Evolutionary conservation across 1,284 basidiomycete species (phyloP).

Genomic region (Ceratobasidium sp.): DNA sequence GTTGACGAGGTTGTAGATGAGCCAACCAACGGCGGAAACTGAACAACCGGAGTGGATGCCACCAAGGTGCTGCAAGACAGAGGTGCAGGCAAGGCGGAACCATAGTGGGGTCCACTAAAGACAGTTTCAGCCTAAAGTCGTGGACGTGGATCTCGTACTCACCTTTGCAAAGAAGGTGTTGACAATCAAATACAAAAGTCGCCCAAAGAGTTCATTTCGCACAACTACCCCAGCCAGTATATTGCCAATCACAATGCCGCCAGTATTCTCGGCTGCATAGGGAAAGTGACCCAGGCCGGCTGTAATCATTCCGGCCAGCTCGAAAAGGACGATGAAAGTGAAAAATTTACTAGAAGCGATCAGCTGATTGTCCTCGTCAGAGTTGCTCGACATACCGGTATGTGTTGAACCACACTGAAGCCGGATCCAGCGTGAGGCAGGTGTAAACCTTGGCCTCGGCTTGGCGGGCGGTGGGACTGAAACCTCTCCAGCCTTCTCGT

Average conservation of each 20-base stretch:
- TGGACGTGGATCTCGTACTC: slow-evolving; percentile 22
- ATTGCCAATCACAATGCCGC: slow-evolving; percentile 69
- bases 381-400: slow-evolving; percentile 45
- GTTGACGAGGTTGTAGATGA: slow-evolving; percentile 62
- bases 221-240: slow-evolving; percentile 61
- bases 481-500: background rate
- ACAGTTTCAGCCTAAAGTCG: background rate
- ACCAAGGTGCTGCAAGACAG: slow-evolving; percentile 71
- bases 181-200: slow-evolving; percentile 62
- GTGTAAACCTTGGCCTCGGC: slow-evolving; percentile 40
- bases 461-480: slow-evolving; percentile 33
- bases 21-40: slow-evolving; percentile 60
- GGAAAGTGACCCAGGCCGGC: slow-evolving; percentile 70
- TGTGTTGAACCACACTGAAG: slow-evolving; percentile 72
- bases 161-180: slow-evolving; percentile 73
- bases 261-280: slow-evolving; percentile 63
- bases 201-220: slow-evolving; percentile 67
- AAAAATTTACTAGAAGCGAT: slow-evolving; percentile 61
- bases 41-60: slow-evolving; percentile 79
- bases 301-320: slow-evolving; percentile 64
- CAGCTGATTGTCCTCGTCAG: background rate
- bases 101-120: slow-evolving; percentile 69
- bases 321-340: slow-evolving; percentile 61
- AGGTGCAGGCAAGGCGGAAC: slow-evolving; percentile 67
- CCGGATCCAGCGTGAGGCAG: slow-evolving; percentile 56